These are phyloP conservation scores for Gymnopilus junonius DNA, from an alignment of 768 basidiomycete genomes.

Conservation along the genomic window DNA sequence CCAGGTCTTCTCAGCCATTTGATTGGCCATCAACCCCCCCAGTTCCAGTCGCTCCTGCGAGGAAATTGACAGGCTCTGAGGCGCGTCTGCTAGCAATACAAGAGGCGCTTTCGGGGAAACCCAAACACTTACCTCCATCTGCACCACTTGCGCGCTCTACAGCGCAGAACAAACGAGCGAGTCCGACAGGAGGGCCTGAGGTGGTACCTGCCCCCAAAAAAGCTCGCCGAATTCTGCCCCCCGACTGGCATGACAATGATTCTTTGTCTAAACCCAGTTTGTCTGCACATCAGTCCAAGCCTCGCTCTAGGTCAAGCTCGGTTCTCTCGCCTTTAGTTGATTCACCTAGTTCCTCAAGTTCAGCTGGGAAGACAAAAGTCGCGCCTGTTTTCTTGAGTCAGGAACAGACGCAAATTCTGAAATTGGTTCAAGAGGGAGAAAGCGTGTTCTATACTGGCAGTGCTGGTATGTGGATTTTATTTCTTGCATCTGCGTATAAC, in stretches of 20 bases:
- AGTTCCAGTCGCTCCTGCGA: slow-evolving; percentile 18
- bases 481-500: neutral
- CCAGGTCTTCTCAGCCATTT: slow-evolving; percentile 45
- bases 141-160: slow-evolving; percentile 35
- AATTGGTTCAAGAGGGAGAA: slow-evolving; percentile 70
- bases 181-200: slow-evolving; percentile 24
- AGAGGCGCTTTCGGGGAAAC: slow-evolving; percentile 48
- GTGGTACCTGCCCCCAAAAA: slow-evolving; percentile 48
- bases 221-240: slow-evolving; percentile 52
- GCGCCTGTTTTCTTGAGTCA: slow-evolving; percentile 68
- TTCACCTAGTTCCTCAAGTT: slow-evolving; percentile 13
- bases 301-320: neutral
- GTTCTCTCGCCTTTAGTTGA: slow-evolving; percentile 2
- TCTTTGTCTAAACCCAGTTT: slow-evolving; percentile 41
- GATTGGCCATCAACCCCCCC: slow-evolving; percentile 47
- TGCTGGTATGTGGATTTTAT: slow-evolving; percentile 67
- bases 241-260: slow-evolving; percentile 46
- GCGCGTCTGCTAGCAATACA: slow-evolving; percentile 62
- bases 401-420: slow-evolving; percentile 86
- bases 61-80: slow-evolving; percentile 31
- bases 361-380: slow-evolving; percentile 26
- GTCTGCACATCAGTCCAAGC: neutral
- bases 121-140: slow-evolving; percentile 15
- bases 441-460: slow-evolving; percentile 97
- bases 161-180: slow-evolving; percentile 42